These are phyloP conservation scores for Trypanosoma platydactyli DNA, from an alignment of 208 protist species.

Conservation along the genomic window DNA sequence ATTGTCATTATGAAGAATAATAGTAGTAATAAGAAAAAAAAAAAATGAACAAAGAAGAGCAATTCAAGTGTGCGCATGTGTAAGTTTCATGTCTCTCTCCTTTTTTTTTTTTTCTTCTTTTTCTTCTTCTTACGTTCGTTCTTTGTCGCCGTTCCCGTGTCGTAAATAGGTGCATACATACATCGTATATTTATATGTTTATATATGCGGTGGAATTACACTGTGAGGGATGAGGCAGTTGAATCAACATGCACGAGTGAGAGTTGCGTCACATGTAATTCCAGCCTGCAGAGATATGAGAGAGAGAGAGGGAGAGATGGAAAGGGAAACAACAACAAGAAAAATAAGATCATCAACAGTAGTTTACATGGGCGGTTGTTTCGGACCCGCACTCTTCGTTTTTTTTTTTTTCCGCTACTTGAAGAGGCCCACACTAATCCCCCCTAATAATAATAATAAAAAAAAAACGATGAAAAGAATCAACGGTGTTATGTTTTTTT, in stretches of 20 bases:
- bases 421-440: too few species aligned
- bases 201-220: background rate
- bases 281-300: background rate
- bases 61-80: too few species aligned
- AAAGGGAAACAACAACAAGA: background rate
- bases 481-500: too few species aligned
- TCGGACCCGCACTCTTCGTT: background rate
- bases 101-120: too few species aligned
- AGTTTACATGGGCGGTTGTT: background rate
- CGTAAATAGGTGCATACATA: background rate
- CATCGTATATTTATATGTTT: background rate
- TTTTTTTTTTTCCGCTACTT: constrained; percentile 1
- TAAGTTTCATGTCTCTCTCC: too few species aligned
- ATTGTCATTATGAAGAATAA: background rate
- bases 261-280: background rate
- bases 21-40: constrained; percentile 7
- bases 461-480: too few species aligned
- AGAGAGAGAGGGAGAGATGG: background rate
- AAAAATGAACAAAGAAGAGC: constrained; percentile 5
- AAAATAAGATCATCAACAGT: background rate
- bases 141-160: too few species aligned
- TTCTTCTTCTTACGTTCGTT: too few species aligned
- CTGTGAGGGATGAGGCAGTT: too few species aligned
- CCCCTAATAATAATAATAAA: too few species aligned
- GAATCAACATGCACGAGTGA: background rate